Evolutionary conservation across 495 filamentous ascomycete species (phyloP).

Genomic region (Xylaria venustula): DNA sequence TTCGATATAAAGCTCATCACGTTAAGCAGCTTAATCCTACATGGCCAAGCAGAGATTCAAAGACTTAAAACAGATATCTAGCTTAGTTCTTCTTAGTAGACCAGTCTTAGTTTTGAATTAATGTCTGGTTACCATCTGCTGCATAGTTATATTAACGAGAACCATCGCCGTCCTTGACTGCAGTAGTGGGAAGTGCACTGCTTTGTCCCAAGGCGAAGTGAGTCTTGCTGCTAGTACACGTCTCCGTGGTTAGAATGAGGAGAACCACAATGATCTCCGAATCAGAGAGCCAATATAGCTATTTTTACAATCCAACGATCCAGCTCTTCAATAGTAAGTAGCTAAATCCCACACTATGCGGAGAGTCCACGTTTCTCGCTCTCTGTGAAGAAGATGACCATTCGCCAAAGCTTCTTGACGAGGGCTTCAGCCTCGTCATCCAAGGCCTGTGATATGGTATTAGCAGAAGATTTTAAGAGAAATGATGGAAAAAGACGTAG

Average conservation of each 20-base stretch:
- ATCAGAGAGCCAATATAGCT: background rate
- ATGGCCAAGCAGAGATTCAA: too few species aligned
- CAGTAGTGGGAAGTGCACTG: background rate
- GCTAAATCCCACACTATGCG: slow-evolving; percentile 36
- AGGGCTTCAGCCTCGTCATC: slow-evolving; percentile 94
- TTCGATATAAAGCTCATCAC: too few species aligned
- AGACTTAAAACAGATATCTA: too few species aligned
- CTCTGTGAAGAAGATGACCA: slow-evolving; percentile 98
- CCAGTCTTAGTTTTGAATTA: too few species aligned
- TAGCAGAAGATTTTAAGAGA: slow-evolving; percentile 7
- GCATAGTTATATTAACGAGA: too few species aligned
- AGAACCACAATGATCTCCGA: background rate
- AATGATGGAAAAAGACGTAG: slow-evolving; percentile 5
- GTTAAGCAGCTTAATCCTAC: too few species aligned
- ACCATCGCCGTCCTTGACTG: too few species aligned
- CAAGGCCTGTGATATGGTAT: slow-evolving; percentile 58
- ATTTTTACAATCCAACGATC: slow-evolving; percentile 6
- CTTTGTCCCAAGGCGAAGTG: background rate
- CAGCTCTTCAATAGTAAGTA: too few species aligned
- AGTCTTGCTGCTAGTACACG: background rate
- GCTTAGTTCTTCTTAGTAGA: too few species aligned
- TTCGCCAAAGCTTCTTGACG: slow-evolving; percentile 96
- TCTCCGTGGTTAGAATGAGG: background rate
- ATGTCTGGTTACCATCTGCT: too few species aligned
- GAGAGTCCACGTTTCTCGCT: slow-evolving; percentile 88